Conservation (phyloP, 176 grass and related monocot genomes). For the Paspalum notatum region DNA sequence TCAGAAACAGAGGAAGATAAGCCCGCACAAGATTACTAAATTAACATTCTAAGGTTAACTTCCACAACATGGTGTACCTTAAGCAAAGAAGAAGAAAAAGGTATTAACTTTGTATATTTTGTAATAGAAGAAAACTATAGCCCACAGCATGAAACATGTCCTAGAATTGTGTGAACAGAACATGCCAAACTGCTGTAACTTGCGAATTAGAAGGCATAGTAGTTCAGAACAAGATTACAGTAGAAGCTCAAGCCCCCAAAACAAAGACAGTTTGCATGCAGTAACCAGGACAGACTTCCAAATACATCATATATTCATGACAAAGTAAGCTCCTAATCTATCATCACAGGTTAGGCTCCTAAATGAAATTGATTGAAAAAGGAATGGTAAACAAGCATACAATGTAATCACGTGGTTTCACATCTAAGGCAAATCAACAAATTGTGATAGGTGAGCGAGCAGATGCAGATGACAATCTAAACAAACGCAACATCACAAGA, state of each 20-base stretch:
- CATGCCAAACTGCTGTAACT: background rate
- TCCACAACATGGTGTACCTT: background rate
- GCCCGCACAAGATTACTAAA: background rate
- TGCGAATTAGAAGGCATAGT: background rate
- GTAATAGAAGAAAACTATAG: background rate
- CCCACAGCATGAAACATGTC: background rate
- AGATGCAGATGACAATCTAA: background rate
- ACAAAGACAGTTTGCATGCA: background rate
- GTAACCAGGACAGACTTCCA: background rate
- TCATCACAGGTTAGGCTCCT: background rate
- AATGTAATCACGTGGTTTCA: background rate
- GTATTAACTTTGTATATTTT: background rate
- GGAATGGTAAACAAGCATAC: background rate
- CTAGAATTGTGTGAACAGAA: background rate
- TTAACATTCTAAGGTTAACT: constrained; percentile 12
- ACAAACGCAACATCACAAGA: background rate
- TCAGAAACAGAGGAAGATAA: background rate
- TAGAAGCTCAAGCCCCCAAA: background rate
- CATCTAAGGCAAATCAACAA: background rate
- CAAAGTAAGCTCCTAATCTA: background rate
- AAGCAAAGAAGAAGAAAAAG: background rate
- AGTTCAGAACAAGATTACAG: background rate
- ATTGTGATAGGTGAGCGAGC: background rate
- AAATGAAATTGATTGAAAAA: background rate
- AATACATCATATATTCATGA: background rate